A percentile compares a stretch with the other conserved stretches of the same genome.
Evolutionary conservation across 192 early-diverging fungal genomes (phyloP).

Genomic region (Dimargaris cristalligena): DNA sequence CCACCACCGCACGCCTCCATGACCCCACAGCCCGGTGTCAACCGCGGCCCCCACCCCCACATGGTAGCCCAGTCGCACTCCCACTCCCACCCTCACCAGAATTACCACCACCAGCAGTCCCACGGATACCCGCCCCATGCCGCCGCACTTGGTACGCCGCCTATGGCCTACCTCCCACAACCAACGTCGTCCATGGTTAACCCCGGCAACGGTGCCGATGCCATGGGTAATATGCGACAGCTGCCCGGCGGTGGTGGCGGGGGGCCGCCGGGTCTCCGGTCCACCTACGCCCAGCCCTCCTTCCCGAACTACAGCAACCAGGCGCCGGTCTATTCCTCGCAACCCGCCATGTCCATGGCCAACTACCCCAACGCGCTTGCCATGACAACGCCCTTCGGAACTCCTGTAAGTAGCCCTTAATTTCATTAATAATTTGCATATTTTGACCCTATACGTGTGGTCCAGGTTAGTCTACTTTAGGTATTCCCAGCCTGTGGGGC

Average conservation of each 20-base stretch:
- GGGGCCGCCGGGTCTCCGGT: background rate
- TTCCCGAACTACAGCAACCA: conserved; percentile 12
- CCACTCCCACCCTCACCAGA: conserved; percentile 4
- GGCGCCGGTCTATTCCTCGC: conserved; percentile 10
- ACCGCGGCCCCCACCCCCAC: conserved; percentile 4
- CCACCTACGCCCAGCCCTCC: conserved; percentile 10
- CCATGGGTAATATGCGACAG: conserved; percentile 12
- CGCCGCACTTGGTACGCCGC: conserved; percentile 6
- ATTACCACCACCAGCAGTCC: conserved; percentile 13
- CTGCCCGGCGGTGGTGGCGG: conserved; percentile 2
- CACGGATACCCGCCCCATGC: background rate
- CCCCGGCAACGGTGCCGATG: conserved; percentile 7
- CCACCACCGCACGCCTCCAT: conserved; percentile 9
- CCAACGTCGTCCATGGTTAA: conserved; percentile 4
- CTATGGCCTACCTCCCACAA: conserved; percentile 13
- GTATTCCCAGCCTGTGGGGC: too few relatives aligned
- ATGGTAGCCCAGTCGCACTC: conserved; percentile 10
- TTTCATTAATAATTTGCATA: too few relatives aligned
- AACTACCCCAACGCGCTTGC: conserved; percentile 3
- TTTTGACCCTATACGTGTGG: too few relatives aligned
- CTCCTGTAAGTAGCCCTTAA: background rate
- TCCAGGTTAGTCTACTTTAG: too few relatives aligned
- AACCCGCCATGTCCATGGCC: conserved; percentile 8
- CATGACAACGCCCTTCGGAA: background rate
- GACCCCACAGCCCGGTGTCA: conserved; percentile 2